Percentiles rank a stretch among this genome's conserved stretches.
phyloP scores from a whole-genome alignment of 2,329 filamentous ascomycete genomes.

The Pyrenophora graminea region DNA sequence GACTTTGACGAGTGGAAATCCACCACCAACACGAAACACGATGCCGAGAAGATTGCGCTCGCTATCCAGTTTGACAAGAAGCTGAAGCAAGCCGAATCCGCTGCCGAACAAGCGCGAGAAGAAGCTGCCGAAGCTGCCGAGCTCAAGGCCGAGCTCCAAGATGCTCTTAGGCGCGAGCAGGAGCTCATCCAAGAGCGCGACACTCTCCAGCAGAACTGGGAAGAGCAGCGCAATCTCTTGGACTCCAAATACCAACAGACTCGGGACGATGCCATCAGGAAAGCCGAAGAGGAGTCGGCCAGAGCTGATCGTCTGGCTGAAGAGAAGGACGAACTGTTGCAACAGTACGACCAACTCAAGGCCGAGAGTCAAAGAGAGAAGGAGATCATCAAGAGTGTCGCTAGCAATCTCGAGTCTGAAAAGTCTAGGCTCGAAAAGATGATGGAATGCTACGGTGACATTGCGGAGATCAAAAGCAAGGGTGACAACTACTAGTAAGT shows the following conservation, averaged over 20 bases:
- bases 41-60: conserved; percentile 47
- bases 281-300: conserved; percentile 40
- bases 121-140: conserved; percentile 47
- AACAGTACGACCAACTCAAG: conserved; percentile 38
- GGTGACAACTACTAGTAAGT: conserved; percentile 53
- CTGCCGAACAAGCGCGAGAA: conserved; percentile 55
- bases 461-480: conserved; percentile 50
- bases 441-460: conserved; percentile 49
- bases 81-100: conserved; percentile 53
- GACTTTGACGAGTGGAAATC: conserved; percentile 53
- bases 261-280: conserved; percentile 33
- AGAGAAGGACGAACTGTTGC: conserved; percentile 45
- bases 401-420: conserved; percentile 48
- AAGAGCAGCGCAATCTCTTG: conserved; percentile 50
- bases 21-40: conserved; percentile 39
- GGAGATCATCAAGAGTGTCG: conserved; percentile 45
- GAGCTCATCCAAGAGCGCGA: conserved; percentile 54
- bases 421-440: conserved; percentile 50
- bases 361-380: conserved; percentile 44
- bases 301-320: conserved; percentile 34
- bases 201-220: conserved; percentile 55
- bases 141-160: conserved; percentile 46
- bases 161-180: conserved; percentile 52
- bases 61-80: conserved; percentile 48
- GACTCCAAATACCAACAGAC: conserved; percentile 40